Evolutionary conservation across 192 early-diverging fungal species (phyloP).

Genomic region (Backusella macrospora): DNA sequence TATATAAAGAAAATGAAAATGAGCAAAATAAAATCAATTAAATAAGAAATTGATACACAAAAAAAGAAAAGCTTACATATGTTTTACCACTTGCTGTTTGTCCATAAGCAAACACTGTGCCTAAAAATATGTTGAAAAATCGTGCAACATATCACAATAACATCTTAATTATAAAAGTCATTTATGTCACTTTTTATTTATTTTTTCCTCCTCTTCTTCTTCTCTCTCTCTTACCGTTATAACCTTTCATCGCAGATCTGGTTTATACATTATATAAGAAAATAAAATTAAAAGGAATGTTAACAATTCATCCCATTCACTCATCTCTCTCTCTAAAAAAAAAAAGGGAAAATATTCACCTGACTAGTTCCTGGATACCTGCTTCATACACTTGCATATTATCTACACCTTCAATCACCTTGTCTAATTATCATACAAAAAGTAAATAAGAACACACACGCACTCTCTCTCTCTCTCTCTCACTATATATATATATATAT

Average conservation of each 20-base stretch:
- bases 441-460: no score
- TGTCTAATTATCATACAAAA: slow-evolving; percentile 34
- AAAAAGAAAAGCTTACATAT: slow-evolving; percentile 49
- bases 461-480: no score
- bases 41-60: background rate
- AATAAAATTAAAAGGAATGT: background rate
- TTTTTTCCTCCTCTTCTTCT: no score
- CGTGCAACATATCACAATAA: background rate
- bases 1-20: background rate
- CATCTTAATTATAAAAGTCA: background rate
- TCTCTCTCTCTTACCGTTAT: slow-evolving; percentile 86
- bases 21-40: background rate
- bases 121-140: slow-evolving; percentile 37
- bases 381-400: slow-evolving; percentile 55
- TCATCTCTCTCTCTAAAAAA: no score
- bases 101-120: slow-evolving; percentile 97
- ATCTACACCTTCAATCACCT: slow-evolving; percentile 53
- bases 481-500: background rate
- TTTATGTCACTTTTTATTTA: background rate
- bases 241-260: slow-evolving; percentile 78
- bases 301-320: no score
- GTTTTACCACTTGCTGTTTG: slow-evolving; percentile 99
- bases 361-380: slow-evolving; percentile 32
- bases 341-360: background rate
- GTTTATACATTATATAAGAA: background rate